Evolutionary conservation across 148 eudicot species (phyloP).

Genomic region (Nyssa sinensis): DNA sequence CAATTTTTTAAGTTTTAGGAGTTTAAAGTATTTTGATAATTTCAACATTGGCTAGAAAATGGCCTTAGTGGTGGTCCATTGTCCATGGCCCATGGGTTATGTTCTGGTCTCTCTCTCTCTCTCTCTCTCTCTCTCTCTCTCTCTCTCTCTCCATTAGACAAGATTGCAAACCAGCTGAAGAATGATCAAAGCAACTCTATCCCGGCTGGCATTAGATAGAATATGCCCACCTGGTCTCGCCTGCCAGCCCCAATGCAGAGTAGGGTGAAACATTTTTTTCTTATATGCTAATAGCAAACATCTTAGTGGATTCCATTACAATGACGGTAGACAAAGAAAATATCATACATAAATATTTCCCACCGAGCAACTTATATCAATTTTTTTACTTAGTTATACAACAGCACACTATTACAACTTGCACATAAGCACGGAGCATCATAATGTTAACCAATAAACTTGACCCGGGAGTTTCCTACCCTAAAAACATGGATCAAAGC

Average conservation of each 20-base stretch:
- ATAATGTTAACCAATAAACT: neutral
- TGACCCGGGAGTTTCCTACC: neutral
- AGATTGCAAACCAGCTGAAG: neutral
- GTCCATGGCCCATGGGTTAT: too few species aligned
- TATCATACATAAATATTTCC: neutral
- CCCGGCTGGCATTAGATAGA: neutral
- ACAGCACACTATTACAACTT: neutral
- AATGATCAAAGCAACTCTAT: neutral
- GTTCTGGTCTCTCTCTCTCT: neutral
- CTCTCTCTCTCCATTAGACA: neutral
- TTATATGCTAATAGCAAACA: neutral
- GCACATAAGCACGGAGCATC: neutral
- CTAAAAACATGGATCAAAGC: neutral
- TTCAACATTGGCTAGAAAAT: too few species aligned
- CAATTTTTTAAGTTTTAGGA: too few species aligned
- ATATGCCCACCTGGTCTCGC: neutral
- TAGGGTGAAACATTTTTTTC: neutral
- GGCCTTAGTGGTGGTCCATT: too few species aligned
- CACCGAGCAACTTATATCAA: neutral
- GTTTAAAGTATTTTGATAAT: too few species aligned
- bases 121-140: neutral
- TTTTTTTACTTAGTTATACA: too few species aligned
- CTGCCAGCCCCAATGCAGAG: neutral
- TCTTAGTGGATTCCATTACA: neutral
- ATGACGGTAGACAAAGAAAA: too few species aligned